phyloP scores from a whole-genome alignment of 2,329 filamentous ascomycete species.

The Dendryphion nanum region DNA sequence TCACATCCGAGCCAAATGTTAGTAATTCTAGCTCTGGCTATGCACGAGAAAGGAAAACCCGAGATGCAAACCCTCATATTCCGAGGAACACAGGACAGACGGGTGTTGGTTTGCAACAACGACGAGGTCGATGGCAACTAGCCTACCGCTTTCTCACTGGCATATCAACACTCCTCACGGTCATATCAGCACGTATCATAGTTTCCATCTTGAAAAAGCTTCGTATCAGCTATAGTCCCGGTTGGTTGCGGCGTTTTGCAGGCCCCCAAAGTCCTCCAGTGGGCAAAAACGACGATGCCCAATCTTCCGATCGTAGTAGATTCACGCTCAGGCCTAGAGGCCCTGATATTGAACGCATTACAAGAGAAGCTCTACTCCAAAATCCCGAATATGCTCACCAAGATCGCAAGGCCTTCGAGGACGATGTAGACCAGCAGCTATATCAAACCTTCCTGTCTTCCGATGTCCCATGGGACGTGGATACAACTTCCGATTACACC shows the following conservation, averaged over 20 bases:
- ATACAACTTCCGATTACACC: conserved; percentile 76
- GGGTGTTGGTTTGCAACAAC: conserved; percentile 76
- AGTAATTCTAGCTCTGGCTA: conserved; percentile 53
- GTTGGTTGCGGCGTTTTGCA: conserved; percentile 60
- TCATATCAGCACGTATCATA: conserved; percentile 56
- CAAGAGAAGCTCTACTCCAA: conserved; percentile 60
- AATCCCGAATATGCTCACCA: conserved; percentile 25
- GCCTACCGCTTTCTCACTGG: conserved; percentile 73
- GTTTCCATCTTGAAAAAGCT: conserved; percentile 57
- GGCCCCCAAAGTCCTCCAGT: conserved; percentile 36
- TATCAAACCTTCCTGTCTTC: conserved; percentile 84
- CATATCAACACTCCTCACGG: conserved; percentile 65
- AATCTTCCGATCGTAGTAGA: conserved; percentile 12
- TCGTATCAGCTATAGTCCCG: conserved; percentile 61
- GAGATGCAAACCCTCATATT: conserved; percentile 24
- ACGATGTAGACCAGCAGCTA: conserved; percentile 68
- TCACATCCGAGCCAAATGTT: conserved; percentile 37
- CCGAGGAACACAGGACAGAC: too few relatives aligned
- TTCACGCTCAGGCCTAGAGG: conserved; percentile 10
- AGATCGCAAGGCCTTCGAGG: conserved; percentile 50
- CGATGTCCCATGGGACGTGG: conserved; percentile 80
- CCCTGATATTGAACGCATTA: conserved; percentile 74
- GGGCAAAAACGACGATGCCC: conserved; percentile 5
- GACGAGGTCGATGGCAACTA: conserved; percentile 75
- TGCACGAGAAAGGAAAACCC: conserved; percentile 67